Conservation (phyloP, 352 stramenopile genomes). For the Phytophthora pluvialis region DNA sequence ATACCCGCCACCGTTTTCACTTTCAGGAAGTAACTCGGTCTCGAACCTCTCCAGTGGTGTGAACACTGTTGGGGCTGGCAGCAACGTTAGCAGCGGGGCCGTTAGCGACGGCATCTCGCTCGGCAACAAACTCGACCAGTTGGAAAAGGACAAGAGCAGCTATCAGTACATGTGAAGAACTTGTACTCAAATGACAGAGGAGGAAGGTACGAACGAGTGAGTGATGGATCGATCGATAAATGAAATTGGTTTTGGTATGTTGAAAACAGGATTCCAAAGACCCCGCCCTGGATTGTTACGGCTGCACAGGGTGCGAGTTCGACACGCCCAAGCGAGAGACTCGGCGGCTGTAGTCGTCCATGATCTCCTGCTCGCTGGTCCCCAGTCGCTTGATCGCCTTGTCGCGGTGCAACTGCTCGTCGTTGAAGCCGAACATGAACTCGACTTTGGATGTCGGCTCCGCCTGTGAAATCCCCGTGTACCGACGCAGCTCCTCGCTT, state of each 20-base stretch:
- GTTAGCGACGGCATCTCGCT: conserved; percentile 47
- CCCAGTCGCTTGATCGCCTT: conserved; percentile 65
- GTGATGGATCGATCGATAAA: conserved; percentile 19
- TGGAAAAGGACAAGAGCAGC: conserved; percentile 71
- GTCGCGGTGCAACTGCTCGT: conserved; percentile 62
- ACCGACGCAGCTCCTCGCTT: conserved; percentile 60
- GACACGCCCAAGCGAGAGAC: conserved; percentile 54
- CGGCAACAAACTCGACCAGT: conserved; percentile 75
- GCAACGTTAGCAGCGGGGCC: conserved; percentile 23
- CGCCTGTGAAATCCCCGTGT: conserved; percentile 48
- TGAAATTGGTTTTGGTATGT: conserved; percentile 24
- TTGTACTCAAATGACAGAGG: not conserved
- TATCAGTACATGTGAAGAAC: conserved; percentile 52
- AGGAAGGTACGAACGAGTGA: conserved; percentile 27
- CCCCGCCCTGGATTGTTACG: conserved; percentile 10
- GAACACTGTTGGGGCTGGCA: conserved; percentile 13
- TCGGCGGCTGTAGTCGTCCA: conserved; percentile 62
- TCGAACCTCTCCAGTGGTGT: conserved; percentile 30
- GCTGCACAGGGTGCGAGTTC: conserved; percentile 23
- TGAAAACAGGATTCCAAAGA: conserved; percentile 19
- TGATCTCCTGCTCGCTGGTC: conserved; percentile 67
- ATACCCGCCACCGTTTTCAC: conserved; percentile 45
- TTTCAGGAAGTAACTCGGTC: conserved; percentile 41
- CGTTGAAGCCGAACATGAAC: conserved; percentile 70
- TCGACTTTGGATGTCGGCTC: conserved; percentile 51